Evolutionary conservation across 495 filamentous ascomycete genomes (phyloP), one percentile per base, ranked within the genome.

Genomic region (Podospora appendiculata): DNA sequence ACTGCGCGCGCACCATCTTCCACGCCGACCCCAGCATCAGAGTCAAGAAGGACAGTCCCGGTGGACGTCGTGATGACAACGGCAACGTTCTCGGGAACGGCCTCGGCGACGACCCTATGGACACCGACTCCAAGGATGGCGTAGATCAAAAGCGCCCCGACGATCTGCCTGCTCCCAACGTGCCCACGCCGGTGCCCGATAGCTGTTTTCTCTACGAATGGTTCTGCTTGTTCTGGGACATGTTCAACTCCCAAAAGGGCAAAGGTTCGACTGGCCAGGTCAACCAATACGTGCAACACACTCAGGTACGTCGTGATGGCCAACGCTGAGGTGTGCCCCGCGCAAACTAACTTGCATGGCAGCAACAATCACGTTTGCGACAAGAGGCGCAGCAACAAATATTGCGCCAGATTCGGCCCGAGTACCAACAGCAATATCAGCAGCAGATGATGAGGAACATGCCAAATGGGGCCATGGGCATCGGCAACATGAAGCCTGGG

Each of bases 191-290:
- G n/a, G 79, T 87, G 11, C 71, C 77, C 9, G 82, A 89, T 14
- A 85, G 82, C 13, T 88, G 86, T 25, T 96, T 97, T 59, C 75
- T 98, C 11, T 81, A 87, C 45, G 92, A 96, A 54, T 98, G 93
- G 93, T 98, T 94, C 70, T 87, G 82, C 63, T 75, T 95, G 35
- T 98, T 98, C 67, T 97, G 89, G 90, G 93, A 97, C 57, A 89
- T 97, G 61, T 94, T 85, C 60, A 80, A 79, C 61, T 88, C 88
- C 45, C 84, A 87, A 61, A 83, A 86, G 53, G 80, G 79, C 55
- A 79, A 81, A 62, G 74, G 72, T n/a, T 59, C 61, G 35, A 76
- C 68, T 57, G 74, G 61, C 51, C 66, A 72, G 40, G 81, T 86
- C 33, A 74, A 73, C 49, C 80, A 84, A 68, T 91, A 92, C 67